Conservation (phyloP, 768 basidiomycete genomes). For the Lactifluus hygrophoroides region DNA sequence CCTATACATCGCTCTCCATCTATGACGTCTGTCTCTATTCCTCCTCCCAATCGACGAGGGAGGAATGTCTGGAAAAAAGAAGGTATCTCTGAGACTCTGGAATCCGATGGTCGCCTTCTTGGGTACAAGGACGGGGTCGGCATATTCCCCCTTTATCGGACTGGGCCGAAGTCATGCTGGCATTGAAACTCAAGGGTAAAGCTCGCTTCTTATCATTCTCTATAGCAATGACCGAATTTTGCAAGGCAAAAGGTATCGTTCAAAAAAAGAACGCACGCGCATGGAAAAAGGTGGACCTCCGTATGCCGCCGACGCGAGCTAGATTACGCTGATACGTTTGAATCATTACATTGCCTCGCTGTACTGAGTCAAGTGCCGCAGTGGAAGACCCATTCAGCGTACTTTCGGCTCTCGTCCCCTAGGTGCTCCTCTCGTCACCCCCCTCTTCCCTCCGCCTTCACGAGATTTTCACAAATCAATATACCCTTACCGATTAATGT, state of each 20-base stretch:
- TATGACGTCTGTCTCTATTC: slow-evolving; percentile 14
- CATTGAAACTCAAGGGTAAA: slow-evolving; percentile 66
- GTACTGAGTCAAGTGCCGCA: slow-evolving; percentile 24
- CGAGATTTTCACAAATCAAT: slow-evolving; percentile 22
- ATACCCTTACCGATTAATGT: slow-evolving; percentile 25
- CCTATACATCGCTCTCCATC: slow-evolving; percentile 26
- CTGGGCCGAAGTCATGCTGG: slow-evolving; percentile 65
- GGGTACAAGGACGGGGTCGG: slow-evolving; percentile 72
- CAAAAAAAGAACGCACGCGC: slow-evolving; percentile 73
- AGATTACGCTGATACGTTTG: slow-evolving; percentile 55
- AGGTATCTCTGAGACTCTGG: slow-evolving; percentile 39
- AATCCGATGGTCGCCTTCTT: slow-evolving; percentile 63
- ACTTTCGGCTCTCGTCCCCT: slow-evolving; percentile 46
- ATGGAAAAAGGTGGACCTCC: slow-evolving; percentile 73
- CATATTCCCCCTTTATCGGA: slow-evolving; percentile 63
- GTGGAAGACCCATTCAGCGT: slow-evolving; percentile 76
- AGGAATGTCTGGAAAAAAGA: slow-evolving; percentile 37
- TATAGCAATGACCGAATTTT: not conserved
- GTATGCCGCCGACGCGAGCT: slow-evolving; percentile 67
- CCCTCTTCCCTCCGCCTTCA: slow-evolving; percentile 38
- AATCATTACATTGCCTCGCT: slow-evolving; percentile 4
- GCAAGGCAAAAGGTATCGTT: slow-evolving; percentile 66
- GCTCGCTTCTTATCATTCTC: not conserved
- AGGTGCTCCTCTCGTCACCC: slow-evolving; percentile 46
- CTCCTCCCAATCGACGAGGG: slow-evolving; percentile 17